Conservation (phyloP, 1,139 yeast species). For the Suhomyces maxii region DNA sequence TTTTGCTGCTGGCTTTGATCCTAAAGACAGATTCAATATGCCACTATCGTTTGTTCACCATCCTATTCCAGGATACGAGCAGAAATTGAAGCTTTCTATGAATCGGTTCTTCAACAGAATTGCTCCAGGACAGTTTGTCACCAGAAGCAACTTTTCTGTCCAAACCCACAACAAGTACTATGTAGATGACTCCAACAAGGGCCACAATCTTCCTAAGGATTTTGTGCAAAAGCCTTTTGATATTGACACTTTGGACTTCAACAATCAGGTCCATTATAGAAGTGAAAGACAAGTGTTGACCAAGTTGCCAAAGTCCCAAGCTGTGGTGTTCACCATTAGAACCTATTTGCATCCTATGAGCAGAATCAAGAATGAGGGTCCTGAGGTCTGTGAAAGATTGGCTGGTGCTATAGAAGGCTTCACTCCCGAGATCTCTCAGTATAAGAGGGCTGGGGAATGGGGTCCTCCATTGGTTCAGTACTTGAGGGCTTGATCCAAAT, state of each 20-base stretch:
- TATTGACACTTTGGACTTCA: slow-evolving; percentile 51
- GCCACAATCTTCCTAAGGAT: slow-evolving; percentile 35
- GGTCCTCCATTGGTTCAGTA: slow-evolving; percentile 38
- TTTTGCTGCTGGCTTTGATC: slow-evolving; percentile 78
- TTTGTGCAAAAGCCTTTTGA: slow-evolving; percentile 33
- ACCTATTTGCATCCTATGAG: slow-evolving; percentile 67
- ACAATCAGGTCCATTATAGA: slow-evolving; percentile 53
- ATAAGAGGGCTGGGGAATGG: slow-evolving; percentile 43
- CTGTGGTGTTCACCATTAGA: slow-evolving; percentile 58
- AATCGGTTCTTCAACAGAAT: slow-evolving; percentile 57
- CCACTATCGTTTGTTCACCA: slow-evolving; percentile 57
- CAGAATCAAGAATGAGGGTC: slow-evolving; percentile 52
- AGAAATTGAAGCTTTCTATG: slow-evolving; percentile 58
- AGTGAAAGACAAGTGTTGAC: slow-evolving; percentile 65
- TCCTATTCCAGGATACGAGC: slow-evolving; percentile 63
- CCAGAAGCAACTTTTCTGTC: slow-evolving; percentile 61
- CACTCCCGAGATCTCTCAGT: slow-evolving; percentile 38
- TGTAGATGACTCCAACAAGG: slow-evolving; percentile 54
- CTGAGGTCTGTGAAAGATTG: slow-evolving; percentile 40
- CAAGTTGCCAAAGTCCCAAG: slow-evolving; percentile 54
- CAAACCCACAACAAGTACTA: slow-evolving; percentile 55
- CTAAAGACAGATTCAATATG: slow-evolving; percentile 51
- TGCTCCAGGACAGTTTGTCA: slow-evolving; percentile 52
- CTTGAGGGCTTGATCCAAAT: slow-evolving; percentile 12
- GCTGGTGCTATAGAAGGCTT: slow-evolving; percentile 42